Conservation (phyloP, 2,329 filamentous ascomycete species). For the Monosporascus sp. region DNA sequence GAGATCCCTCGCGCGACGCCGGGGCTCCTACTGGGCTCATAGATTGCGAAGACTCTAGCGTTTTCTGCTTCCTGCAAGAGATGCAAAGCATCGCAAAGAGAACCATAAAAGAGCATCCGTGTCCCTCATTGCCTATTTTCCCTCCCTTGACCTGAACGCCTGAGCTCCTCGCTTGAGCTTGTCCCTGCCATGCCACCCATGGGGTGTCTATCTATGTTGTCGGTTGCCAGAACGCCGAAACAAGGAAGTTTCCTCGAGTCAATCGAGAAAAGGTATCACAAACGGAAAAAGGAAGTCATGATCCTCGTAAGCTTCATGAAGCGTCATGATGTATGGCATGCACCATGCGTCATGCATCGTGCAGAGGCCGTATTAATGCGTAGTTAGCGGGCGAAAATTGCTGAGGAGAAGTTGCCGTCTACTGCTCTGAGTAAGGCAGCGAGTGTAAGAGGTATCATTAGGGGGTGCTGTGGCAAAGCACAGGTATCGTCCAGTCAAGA, state of each 20-base stretch:
- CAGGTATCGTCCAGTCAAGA: not conserved
- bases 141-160: constrained; percentile 9
- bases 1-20: too few relatives aligned
- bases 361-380: constrained; percentile 12
- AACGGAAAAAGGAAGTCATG: constrained; percentile 15
- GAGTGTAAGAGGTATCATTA: not conserved
- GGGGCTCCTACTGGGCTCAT: too few relatives aligned
- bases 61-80: not conserved
- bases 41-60: not conserved
- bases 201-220: constrained; percentile 8
- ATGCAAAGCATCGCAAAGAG: not conserved
- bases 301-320: constrained; percentile 24
- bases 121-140: not conserved
- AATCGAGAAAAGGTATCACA: constrained; percentile 10
- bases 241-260: constrained; percentile 9
- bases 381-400: not conserved
- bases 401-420: not conserved
- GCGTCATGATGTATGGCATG: constrained; percentile 17
- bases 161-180: constrained; percentile 12
- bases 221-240: constrained; percentile 20
- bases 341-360: not conserved
- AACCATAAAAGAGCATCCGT: not conserved
- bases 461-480: not conserved
- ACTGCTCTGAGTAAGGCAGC: not conserved
- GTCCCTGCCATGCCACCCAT: constrained; percentile 11